Conservation (phyloP, 306 rosid genomes). For the Lupinus albus region DNA sequence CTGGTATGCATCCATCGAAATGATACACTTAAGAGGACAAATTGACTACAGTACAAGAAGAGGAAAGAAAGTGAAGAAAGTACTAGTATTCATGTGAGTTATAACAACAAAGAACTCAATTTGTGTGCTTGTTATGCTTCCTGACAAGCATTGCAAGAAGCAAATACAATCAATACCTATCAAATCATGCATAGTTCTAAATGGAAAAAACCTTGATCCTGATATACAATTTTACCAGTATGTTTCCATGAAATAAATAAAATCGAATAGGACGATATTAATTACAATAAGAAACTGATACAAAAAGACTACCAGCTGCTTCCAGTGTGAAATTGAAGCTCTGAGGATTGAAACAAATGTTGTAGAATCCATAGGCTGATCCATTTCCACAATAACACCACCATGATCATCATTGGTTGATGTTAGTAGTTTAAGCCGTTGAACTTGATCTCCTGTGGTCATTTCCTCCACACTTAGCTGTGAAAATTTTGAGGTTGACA, state of each 20-base stretch:
- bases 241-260: constrained; percentile 27
- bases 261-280: constrained; percentile 1
- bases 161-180: not conserved
- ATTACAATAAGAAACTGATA: not conserved
- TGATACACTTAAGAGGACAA: not conserved
- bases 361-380: constrained; percentile 56
- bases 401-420: constrained; percentile 59
- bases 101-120: not conserved
- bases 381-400: constrained; percentile 67
- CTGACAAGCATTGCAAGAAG: constrained; percentile 2
- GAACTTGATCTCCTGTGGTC: constrained; percentile 41
- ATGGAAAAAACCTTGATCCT: not conserved
- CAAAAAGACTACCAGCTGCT: constrained; percentile 55
- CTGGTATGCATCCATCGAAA: not conserved
- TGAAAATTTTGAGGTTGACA: constrained; percentile 40
- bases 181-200: not conserved
- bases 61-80: not conserved
- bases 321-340: constrained; percentile 75
- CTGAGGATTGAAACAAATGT: constrained; percentile 52
- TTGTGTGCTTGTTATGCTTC: not conserved
- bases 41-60: too few species aligned
- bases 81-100: not conserved
- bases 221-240: not conserved
- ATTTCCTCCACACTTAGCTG: constrained; percentile 38
- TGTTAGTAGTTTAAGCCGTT: constrained; percentile 42